Conservation (phyloP, 371 early-diverging fungal genomes). For the Lichtheimia ornata region DNA sequence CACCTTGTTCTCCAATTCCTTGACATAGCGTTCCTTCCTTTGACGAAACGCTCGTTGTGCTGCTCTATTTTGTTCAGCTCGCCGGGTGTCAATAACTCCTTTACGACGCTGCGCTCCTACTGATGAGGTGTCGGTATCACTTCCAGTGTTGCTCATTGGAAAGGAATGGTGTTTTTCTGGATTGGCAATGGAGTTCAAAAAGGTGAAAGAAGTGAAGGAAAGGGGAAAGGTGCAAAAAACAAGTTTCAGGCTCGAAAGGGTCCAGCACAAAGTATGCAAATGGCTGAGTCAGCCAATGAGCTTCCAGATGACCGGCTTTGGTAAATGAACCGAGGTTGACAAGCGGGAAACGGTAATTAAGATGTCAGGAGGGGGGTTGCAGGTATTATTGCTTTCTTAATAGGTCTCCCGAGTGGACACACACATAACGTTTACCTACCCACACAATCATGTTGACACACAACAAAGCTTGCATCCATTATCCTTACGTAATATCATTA, state of each 20-base stretch:
- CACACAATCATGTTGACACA: no score
- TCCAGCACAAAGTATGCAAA: conserved; percentile 1
- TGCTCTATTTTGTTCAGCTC: conserved; percentile 60
- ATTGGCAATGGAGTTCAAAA: neutral
- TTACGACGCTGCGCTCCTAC: conserved; percentile 11
- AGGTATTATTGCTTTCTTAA: no score
- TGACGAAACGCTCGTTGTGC: conserved; percentile 75
- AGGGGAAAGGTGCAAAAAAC: neutral
- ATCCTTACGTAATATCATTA: no score
- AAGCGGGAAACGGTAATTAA: neutral
- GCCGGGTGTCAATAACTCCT: conserved; percentile 19
- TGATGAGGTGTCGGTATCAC: neutral
- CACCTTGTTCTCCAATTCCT: conserved; percentile 39
- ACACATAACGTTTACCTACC: no score
- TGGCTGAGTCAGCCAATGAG: conserved; percentile 10
- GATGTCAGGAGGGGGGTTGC: no score
- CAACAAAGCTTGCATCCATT: no score
- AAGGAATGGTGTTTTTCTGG: neutral
- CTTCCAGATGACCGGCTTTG: conserved; percentile 5
- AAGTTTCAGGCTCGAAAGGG: conserved; percentile 10
- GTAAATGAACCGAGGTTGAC: conserved; percentile 9
- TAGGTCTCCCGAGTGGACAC: no score
- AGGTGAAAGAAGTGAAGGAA: neutral
- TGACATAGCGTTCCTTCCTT: conserved; percentile 66
- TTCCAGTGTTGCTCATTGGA: conserved; percentile 7